Evolutionary conservation across 1,139 yeast species (phyloP).

Genomic region (Zygosaccharomyces sapae): DNA sequence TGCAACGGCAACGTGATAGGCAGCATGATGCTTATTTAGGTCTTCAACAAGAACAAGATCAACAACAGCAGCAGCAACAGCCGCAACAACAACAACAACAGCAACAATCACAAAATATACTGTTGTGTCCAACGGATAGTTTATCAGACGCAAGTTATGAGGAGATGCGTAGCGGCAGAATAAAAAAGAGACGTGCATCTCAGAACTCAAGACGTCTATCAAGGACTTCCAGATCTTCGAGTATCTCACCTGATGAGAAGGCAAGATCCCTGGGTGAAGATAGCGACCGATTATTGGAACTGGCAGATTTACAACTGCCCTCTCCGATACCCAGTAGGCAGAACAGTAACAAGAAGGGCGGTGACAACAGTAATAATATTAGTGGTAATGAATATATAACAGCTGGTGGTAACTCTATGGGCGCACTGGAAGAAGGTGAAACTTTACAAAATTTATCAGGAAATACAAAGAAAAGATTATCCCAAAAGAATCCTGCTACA

Average conservation of each 20-base stretch:
- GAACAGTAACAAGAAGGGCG: constrained; percentile 5
- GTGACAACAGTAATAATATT: too few relatives aligned
- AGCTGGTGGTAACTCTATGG: constrained; percentile 3
- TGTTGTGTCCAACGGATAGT: constrained; percentile 13
- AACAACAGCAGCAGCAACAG: not conserved
- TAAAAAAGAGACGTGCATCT: constrained; percentile 23
- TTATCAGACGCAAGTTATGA: constrained; percentile 17
- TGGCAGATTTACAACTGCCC: constrained; percentile 41
- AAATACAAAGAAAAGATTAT: constrained; percentile 45
- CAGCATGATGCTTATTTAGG: not conserved
- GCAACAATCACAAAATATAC: constrained; percentile 6
- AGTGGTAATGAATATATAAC: not conserved
- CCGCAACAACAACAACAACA: too few relatives aligned
- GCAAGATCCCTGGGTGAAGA: constrained; percentile 38
- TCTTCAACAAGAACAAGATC: constrained; percentile 20
- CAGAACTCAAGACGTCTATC: constrained; percentile 25
- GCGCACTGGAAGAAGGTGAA: constrained; percentile 19
- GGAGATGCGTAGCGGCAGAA: constrained; percentile 32
- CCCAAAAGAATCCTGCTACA: constrained; percentile 71
- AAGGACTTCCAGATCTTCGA: constrained; percentile 16
- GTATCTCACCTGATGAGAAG: constrained; percentile 33
- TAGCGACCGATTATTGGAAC: constrained; percentile 59
- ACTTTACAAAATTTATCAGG: constrained; percentile 21
- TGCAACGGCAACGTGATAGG: constrained; percentile 3
- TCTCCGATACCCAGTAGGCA: constrained; percentile 35